Evolutionary conservation across 2,329 filamentous ascomycete genomes (phyloP).

Genomic region (Sclerotinia sclerotiorum): DNA sequence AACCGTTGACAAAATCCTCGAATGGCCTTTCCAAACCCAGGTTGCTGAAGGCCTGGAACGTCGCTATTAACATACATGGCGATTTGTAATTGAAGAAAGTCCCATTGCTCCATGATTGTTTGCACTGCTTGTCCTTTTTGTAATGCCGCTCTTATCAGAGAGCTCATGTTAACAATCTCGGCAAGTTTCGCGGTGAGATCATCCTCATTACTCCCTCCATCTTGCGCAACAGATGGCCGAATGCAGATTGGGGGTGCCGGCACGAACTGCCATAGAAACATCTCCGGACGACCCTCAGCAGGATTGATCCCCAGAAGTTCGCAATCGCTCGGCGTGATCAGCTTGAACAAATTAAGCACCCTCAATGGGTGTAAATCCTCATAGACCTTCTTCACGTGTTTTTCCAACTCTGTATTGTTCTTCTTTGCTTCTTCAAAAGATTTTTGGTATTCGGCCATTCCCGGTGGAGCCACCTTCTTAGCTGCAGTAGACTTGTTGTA

Average conservation of each 20-base stretch:
- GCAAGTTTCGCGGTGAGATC: conserved; percentile 96
- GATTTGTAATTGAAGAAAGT: conserved; percentile 91
- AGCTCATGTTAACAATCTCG: conserved; percentile 91
- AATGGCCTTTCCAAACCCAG: conserved; percentile 82
- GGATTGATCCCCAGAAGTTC: conserved; percentile 89
- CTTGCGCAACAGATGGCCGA: conserved; percentile 88
- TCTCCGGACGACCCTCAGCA: conserved; percentile 83
- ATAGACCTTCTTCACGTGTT: conserved; percentile 86
- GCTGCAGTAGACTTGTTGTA: conserved; percentile 87
- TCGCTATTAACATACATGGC: conserved; percentile 99
- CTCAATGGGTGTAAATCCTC: conserved; percentile 90
- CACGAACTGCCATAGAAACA: conserved; percentile 96
- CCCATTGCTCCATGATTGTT: conserved; percentile 97
- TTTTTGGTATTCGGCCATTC: conserved; percentile 81
- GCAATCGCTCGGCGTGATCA: conserved; percentile 80
- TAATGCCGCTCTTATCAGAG: conserved; percentile 78
- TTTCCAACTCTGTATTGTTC: conserved; percentile 79
- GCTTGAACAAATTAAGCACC: conserved; percentile 87
- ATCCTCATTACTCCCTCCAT: conserved; percentile 90
- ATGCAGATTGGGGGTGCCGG: conserved; percentile 94
- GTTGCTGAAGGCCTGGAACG: conserved; percentile 86
- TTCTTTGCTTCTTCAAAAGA: conserved; percentile 81
- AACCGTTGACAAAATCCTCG: conserved; percentile 92
- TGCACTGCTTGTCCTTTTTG: conserved; percentile 80
- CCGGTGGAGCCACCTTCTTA: conserved; percentile 78